Base-by-base conservation (phyloP, 345 rosid genomes). In the Pistacia atlantica region DNA sequence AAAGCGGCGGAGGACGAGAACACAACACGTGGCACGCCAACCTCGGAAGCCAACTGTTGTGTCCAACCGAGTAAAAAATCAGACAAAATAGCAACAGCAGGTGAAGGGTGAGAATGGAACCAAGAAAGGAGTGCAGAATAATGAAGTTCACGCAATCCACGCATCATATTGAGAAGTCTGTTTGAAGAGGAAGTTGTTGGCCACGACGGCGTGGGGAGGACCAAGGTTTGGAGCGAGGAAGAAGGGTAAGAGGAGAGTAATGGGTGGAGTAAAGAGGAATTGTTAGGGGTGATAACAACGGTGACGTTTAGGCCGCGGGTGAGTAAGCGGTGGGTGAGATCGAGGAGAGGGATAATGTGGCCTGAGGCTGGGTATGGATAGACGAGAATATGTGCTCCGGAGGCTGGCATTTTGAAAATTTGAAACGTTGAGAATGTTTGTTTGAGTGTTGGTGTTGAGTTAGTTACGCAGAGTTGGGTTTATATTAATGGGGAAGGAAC, bases 1-100 rank as follows among this genome's bases (percentile, higher is more conserved):
- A 86, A 59, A 46, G 90, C 84, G 7, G 87, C 88, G 3, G 91
- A 87, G 11, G 92, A 89, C 0, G 94, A 89, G 83, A 90, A 89
- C n/a, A 89, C 87, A 75, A 86, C 11, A 4, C 89, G 86, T 4
- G 59, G 83, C 2, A 86, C 10, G 51, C 90, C 85, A 33, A 89
- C 79, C 75, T 73, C 74, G 17, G 65, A 72, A 57, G 94, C 92
- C 5, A 90, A 80, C 65, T 63, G 70, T 37, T 82, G 78, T 54
- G 93, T 87, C 97, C 97, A 93, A 17, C 95, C 90, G 45, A 93
- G 87, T 80, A 91, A 91, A 73, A 88, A 81, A 76, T 91, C 91
- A 10, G 95, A 86, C 9, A 91, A 22, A 69, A 91, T 86, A 22
- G 88, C 91, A 20, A 83, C 82, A 1, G 92, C 95, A 0, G 93